Evolutionary conservation across 2,329 filamentous ascomycete genomes (phyloP).

Genomic region (Penicillium sp.): DNA sequence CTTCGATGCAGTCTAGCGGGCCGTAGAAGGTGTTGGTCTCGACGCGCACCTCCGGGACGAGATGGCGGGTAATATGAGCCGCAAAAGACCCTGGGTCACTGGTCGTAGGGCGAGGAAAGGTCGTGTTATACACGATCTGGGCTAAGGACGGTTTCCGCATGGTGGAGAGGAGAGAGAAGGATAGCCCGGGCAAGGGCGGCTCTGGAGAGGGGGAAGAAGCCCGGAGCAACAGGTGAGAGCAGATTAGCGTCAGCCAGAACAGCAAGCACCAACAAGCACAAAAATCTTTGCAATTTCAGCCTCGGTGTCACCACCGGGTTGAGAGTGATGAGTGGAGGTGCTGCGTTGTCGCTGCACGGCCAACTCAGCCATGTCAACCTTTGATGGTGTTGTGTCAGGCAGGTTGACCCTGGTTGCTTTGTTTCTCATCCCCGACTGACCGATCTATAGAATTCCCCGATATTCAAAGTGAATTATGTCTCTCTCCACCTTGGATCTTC

Average conservation of each 20-base stretch:
- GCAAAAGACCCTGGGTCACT: constrained; percentile 55
- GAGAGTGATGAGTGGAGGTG: constrained; percentile 10
- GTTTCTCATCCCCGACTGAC: neutral
- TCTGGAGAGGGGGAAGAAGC: neutral
- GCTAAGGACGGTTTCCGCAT: constrained; percentile 59
- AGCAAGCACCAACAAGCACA: too few species aligned
- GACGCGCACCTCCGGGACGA: constrained; percentile 59
- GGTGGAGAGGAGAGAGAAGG: constrained; percentile 16
- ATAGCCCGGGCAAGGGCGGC: neutral
- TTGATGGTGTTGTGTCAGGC: constrained; percentile 30
- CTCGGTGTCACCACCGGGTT: constrained; percentile 1
- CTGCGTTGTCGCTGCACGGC: constrained; percentile 13
- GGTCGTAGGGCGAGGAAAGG: constrained; percentile 53
- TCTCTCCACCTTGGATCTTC: neutral
- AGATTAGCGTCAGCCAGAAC: constrained; percentile 2
- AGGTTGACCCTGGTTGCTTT: constrained; percentile 2
- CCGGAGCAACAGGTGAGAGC: neutral
- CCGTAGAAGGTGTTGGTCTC: constrained; percentile 62
- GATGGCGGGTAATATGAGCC: constrained; percentile 54
- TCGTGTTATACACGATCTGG: constrained; percentile 53
- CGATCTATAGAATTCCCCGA: constrained; percentile 62
- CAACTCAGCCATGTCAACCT: constrained; percentile 28
- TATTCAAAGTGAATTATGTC: constrained; percentile 55
- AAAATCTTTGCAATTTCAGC: too few species aligned
- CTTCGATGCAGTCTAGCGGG: constrained; percentile 58